These are phyloP conservation scores for Erythrophleum ivorense DNA, from an alignment of 331 rosid genomes.

Conservation along the genomic window DNA sequence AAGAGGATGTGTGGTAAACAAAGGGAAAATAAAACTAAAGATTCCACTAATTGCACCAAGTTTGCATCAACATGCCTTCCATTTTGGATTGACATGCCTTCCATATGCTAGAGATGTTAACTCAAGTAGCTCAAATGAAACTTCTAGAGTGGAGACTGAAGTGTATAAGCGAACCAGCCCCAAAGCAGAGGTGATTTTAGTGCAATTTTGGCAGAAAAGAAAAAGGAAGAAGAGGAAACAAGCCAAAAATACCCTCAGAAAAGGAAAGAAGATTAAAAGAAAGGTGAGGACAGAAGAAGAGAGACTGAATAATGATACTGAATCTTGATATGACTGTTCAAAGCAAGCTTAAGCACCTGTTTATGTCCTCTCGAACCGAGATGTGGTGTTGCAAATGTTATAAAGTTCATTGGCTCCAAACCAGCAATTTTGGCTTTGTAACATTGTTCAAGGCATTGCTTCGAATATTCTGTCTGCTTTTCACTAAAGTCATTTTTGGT, in stretches of 20 bases:
- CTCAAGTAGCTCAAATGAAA: slow-evolving; percentile 11
- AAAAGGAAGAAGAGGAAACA: not conserved
- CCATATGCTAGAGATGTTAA: slow-evolving; percentile 6
- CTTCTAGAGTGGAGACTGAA: not conserved
- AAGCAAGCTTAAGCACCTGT: slow-evolving; percentile 61
- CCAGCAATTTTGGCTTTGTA: slow-evolving; percentile 77
- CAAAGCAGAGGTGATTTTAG: not conserved
- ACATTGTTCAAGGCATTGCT: slow-evolving; percentile 44
- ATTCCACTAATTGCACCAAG: slow-evolving; percentile 19
- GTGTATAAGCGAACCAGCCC: slow-evolving; percentile 6
- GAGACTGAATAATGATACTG: not conserved
- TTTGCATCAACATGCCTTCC: slow-evolving; percentile 26
- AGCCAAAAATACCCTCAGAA: not conserved
- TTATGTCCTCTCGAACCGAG: slow-evolving; percentile 90
- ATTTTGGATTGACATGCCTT: slow-evolving; percentile 16
- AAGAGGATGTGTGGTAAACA: not conserved
- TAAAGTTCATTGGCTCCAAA: slow-evolving; percentile 85
- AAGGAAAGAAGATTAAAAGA: not conserved
- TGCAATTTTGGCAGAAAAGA: slow-evolving; percentile 2
- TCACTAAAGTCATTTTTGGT: slow-evolving; percentile 42
- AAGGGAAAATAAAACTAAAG: slow-evolving; percentile 8
- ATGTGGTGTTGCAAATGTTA: slow-evolving; percentile 97
- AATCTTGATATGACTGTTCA: not conserved
- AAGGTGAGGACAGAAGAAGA: not conserved
- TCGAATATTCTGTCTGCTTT: slow-evolving; percentile 47